Evolutionary conservation across 179 eudicot species (phyloP), one percentile per base, ranked within the genome.

Genomic region (Patellifolia procumbens): DNA sequence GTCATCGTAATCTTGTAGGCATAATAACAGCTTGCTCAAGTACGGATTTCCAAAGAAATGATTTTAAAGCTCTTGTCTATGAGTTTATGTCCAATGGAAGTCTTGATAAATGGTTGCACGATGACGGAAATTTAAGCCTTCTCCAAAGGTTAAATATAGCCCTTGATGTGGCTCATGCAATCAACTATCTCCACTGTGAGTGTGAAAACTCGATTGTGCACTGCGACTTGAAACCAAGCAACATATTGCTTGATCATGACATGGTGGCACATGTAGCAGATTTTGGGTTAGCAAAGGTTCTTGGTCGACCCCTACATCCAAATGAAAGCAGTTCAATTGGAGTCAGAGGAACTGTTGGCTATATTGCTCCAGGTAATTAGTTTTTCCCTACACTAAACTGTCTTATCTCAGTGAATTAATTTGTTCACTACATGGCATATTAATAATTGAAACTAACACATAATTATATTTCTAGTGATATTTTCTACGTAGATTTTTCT

Each of bases 11-110:
- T 26, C 34, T 59, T 4, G 34, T 59, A 26, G 59, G 35, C 43
- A 28, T 76, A n/a, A 26, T 76, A 56, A 53, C 65, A 1, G 67
- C 48, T 3, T 76, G 79, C 34, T 76, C 79, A 22, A 56, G 73
- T 7, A 49, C 10, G 9, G 73, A 76, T 68, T 75, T 62, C 35
- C 31, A 49, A 32, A 70, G 78, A 26, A 65, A 49, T n/a, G 78
- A 75, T 7, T 67, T 76, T 52, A 26, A 59, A 52, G 58, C 58
- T 52, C 24, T 52, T 52, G 58, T 52, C 10, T 52, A 52, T 52
- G 58, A 52, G 24, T 77, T 31, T 29, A 53, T 53, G 63, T 29
- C 60, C 37, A 70, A 70, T 16, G 58, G 74, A 26, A 46, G 59
- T 48, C 60, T 70, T 22, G 35, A 68, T 22, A 22, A 19, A 45